phyloP scores from a whole-genome alignment of 495 filamentous ascomycete genomes.

The Penicillium roqueforti region DNA sequence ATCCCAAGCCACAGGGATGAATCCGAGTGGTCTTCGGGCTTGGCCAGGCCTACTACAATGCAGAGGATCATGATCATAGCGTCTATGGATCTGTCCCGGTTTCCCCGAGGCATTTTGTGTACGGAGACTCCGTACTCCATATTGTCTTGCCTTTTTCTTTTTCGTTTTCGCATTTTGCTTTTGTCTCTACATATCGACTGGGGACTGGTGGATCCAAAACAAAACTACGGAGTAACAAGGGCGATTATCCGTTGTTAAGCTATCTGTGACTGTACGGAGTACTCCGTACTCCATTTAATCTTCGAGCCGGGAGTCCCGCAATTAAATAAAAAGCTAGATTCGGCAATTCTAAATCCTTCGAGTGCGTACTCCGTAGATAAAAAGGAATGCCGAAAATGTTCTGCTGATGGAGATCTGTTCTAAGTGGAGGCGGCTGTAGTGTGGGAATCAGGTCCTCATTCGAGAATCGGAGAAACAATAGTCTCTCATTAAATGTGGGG shows the following conservation, averaged over 20 bases:
- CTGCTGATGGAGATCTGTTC: slow-evolving; percentile 21
- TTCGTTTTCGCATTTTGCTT: not conserved
- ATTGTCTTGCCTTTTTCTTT: not conserved
- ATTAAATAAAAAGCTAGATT: not conserved
- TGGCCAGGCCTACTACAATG: slow-evolving; percentile 11
- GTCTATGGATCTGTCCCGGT: slow-evolving; percentile 4
- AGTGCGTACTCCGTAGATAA: not conserved
- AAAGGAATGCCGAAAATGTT: slow-evolving; percentile 24
- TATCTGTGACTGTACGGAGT: not conserved
- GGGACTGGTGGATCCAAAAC: not conserved
- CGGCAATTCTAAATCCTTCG: slow-evolving; percentile 23
- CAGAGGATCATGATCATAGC: slow-evolving; percentile 12
- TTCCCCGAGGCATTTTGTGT: not conserved
- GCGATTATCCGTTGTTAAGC: not conserved
- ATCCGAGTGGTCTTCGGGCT: slow-evolving; percentile 8
- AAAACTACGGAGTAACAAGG: not conserved
- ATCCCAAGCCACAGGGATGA: slow-evolving; percentile 18
- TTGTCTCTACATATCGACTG: not conserved
- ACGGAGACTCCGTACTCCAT: not conserved
- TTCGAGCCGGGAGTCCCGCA: slow-evolving; percentile 9
- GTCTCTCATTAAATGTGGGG: no score
- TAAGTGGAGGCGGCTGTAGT: slow-evolving; percentile 18
- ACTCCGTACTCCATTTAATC: not conserved
- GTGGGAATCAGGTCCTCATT: not conserved
- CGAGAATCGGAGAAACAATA: slow-evolving; percentile 4